Base-by-base conservation (phyloP, 441 rosid genomes). In the Rhodomyrtus psidioides region DNA sequence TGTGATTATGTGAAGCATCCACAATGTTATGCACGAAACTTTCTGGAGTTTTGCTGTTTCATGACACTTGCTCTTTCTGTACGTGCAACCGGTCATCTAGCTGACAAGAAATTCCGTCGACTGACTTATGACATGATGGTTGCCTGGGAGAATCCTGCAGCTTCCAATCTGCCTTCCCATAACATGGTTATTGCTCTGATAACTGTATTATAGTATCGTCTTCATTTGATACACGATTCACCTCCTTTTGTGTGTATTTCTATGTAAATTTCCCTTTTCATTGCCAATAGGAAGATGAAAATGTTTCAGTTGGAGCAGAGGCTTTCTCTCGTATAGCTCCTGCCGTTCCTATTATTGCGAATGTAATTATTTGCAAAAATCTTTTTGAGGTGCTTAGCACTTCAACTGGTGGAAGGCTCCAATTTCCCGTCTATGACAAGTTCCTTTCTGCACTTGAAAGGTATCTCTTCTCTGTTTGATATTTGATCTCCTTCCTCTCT, bases 91-190 rank as follows among this genome's bases (percentile, higher is more conserved):
- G 94, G 93, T 84, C 97, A 95, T 93, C 89, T 97, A 57, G 91
- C 92, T 44, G 97, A 95, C 90, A 94, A 91, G 86, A 93, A 88
- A 87, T 96, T 96, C 86, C 92, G 96, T 12, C 95, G 93, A 70
- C 92, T 97, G 85, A 95, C 95, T 19, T 97, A 87, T 90, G 97
- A 96, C 87, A 94, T 96, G 98, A 97, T 97, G 99, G 90, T 97
- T 84, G 98, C 99, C 84, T 97, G 99, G 99, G 98, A 94, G 87
- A 87, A 90, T 83, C 99, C 99, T 49, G 93, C 95, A 89, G 28
- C 95, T 0, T 70, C 79, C 79, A 70, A 39, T 21, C n/a, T 70
- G 79, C 79, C 49, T 70, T 19, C 49, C 49, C 15, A 19, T 21
- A 39, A 70, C 79, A 70, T 21, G 79, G 79, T 70, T 70, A 10